A percentile compares a stretch with the other conserved stretches of the same genome.
Conservation (phyloP, 805 yeast genomes). For the Starmerella lactis-condensi region DNA sequence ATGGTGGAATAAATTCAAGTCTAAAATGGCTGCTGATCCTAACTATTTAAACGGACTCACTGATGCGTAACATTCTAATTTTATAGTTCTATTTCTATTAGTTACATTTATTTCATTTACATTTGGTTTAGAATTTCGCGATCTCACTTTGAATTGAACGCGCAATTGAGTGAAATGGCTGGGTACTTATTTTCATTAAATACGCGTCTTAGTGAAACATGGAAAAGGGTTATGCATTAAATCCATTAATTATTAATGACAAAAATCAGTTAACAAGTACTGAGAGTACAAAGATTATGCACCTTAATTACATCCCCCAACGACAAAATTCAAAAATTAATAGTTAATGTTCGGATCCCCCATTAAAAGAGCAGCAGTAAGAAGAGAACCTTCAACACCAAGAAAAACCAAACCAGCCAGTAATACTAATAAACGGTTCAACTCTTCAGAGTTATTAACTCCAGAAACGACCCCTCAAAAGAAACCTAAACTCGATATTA, state of each 20-base stretch:
- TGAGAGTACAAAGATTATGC: too few relatives aligned
- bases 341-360: conserved; percentile 15
- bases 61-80: conserved; percentile 4
- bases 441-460: conserved; percentile 9
- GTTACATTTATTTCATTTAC: not conserved
- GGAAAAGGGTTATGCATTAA: too few relatives aligned
- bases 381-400: conserved; percentile 14
- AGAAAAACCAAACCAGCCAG: conserved; percentile 4
- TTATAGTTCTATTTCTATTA: not conserved
- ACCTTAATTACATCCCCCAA: too few relatives aligned
- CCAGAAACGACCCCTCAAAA: conserved; percentile 18
- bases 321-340: too few relatives aligned
- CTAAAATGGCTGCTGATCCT: conserved; percentile 62
- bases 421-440: too few relatives aligned
- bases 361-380: conserved; percentile 7
- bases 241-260: too few relatives aligned
- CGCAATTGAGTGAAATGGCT: conserved; percentile 1
- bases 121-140: not conserved
- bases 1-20: conserved; percentile 85
- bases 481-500: not conserved
- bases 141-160: not conserved
- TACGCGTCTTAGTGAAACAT: too few relatives aligned
- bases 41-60: conserved; percentile 43
- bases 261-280: too few relatives aligned
- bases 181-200: too few relatives aligned